Evolutionary conservation across 1,139 yeast species (phyloP).

Genomic region (Hansenula anomala): DNA sequence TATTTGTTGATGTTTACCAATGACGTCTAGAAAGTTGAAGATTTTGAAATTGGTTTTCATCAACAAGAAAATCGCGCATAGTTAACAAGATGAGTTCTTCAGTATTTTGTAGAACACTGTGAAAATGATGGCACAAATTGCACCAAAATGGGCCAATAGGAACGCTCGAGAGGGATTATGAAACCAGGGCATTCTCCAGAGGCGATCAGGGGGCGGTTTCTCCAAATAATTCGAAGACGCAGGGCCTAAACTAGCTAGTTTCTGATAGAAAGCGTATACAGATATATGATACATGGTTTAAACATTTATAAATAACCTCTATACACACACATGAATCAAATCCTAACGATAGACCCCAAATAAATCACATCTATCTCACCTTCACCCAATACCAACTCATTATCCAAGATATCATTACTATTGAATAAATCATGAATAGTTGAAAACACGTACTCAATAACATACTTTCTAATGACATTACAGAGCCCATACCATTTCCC

Average conservation of each 20-base stretch:
- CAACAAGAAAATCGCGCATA: neutral
- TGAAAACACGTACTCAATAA: neutral
- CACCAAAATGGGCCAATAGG: neutral
- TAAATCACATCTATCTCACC: neutral
- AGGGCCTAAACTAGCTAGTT: no score
- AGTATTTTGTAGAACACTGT: neutral
- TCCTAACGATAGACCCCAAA: neutral
- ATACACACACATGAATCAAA: neutral
- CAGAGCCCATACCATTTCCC: neutral
- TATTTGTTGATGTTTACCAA: no score
- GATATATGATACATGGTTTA: no score
- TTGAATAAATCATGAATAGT: slow-evolving; percentile 1
- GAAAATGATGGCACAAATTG: neutral
- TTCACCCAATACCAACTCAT: slow-evolving; percentile 1
- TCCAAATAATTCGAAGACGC: no score
- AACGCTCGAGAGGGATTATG: no score
- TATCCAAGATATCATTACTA: slow-evolving; percentile 1
- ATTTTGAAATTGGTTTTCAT: no score
- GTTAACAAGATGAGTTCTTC: neutral
- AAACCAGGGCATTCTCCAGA: no score
- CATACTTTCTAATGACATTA: neutral
- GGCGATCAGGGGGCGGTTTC: no score
- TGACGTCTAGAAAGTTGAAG: no score
- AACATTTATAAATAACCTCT: no score
- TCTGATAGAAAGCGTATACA: no score